Evolutionary conservation across 2,329 filamentous ascomycete genomes (phyloP).

Genomic region (Ceratocystiopsis sp.): DNA sequence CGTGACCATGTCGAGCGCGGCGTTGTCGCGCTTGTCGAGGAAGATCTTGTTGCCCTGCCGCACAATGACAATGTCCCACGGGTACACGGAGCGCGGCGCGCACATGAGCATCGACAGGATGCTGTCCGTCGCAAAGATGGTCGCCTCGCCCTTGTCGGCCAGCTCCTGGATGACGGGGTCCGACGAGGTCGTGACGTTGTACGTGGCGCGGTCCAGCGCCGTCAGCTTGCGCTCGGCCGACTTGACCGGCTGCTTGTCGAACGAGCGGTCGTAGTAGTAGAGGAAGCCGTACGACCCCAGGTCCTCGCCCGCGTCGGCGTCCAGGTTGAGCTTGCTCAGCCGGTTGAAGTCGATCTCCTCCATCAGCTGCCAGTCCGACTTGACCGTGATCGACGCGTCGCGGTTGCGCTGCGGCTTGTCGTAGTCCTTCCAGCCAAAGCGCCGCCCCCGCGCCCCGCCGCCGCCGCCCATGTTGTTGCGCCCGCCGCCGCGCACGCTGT

Average conservation of each 20-base stretch:
- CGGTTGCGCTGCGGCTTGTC: slow-evolving; percentile 96
- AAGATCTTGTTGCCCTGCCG: slow-evolving; percentile 93
- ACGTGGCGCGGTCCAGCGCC: slow-evolving; percentile 81
- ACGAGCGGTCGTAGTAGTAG: slow-evolving; percentile 92
- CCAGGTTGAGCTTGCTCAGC: slow-evolving; percentile 86
- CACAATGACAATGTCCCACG: slow-evolving; percentile 92
- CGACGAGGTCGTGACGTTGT: slow-evolving; percentile 93
- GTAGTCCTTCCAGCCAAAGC: slow-evolving; percentile 97
- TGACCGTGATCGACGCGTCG: slow-evolving; percentile 90
- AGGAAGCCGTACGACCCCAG: slow-evolving; percentile 92
- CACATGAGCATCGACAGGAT: slow-evolving; percentile 99
- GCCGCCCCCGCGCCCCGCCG: slow-evolving; percentile 51
- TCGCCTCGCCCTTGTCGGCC: slow-evolving; percentile 87
- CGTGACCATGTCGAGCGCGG: slow-evolving; percentile 88
- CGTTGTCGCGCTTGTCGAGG: slow-evolving; percentile 95
- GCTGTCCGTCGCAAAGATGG: slow-evolving; percentile 92
- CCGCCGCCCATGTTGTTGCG: slow-evolving; percentile 48
- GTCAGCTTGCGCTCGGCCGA: slow-evolving; percentile 73
- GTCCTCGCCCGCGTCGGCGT: slow-evolving; percentile 88
- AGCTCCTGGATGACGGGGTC: slow-evolving; percentile 96
- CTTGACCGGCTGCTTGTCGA: slow-evolving; percentile 87
- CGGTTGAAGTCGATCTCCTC: slow-evolving; percentile 99
- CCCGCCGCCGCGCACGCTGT: slow-evolving; percentile 26
- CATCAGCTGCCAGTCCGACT: slow-evolving; percentile 84
- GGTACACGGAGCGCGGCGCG: slow-evolving; percentile 87